Base-by-base conservation (phyloP, 345 rosid species). In the Syzygium oleosum region DNA sequence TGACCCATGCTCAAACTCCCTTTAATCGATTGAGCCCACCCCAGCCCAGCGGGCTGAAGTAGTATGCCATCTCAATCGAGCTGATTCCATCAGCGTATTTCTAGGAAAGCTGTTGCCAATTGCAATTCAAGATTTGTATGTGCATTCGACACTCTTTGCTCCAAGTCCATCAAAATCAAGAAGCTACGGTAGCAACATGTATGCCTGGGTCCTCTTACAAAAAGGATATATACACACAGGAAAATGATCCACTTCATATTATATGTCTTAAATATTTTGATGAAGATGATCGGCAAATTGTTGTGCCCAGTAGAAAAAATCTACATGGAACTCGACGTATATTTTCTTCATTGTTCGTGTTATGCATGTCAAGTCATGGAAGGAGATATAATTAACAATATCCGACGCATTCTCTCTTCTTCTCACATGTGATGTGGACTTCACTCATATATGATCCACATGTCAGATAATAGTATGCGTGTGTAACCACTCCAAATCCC, bases 381-480 rank as follows among this genome's bases (percentile, higher is more conserved):
- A 58, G 43, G 22, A 38, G 27, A 38, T 38, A 73, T 38, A 73
- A 38, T 38, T 73, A 73, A 73, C 49, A 4, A 9, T 73, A 21
- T 73, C 27, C 1, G 1, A 38, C 21, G 7, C 14, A 38, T 73
- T 73, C 8, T 73, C 25, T 68, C 1, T 2, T 34, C 25, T 68
- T 17, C 25, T 34, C 25, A 9, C 12, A 9, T 4, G 12, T 38
- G 1, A 9, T 73, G 5, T 1, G 2, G 0, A 38, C 0, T 38
- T 73, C 41, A 38, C 23, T 3, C 14, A 0, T 38, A 2, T 38
- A 19, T 0, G 2, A 34, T 73, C 0, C 46, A 73, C 7, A 0
- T 19, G 7, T 5, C 7, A 19, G 1, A 17, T 73, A 10, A 68
- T 68, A 8, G 21, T 16, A 68, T 9, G 15, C 8, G 43, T 31